Base-by-base conservation (phyloP, 2,329 filamentous ascomycete species). In the Colletotrichum magnum region DNA sequence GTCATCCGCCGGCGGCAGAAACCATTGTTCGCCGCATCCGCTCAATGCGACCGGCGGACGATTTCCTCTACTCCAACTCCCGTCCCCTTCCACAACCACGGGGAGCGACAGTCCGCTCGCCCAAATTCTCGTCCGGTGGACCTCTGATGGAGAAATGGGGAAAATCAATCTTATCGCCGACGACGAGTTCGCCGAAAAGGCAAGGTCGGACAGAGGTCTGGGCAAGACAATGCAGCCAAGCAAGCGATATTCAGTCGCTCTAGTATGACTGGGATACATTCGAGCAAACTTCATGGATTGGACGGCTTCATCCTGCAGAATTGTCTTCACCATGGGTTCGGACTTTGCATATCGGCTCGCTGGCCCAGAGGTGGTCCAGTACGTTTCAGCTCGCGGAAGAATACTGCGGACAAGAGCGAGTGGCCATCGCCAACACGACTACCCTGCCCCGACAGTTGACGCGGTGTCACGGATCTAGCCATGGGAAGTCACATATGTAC, bases 401-500 rank as follows among this genome's bases (percentile, higher is more conserved):
- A 41, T n/a, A 39, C 28, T 48, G 24, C 26, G 60, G 32, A n/a
- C 28, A 47, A 56, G 4, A 56, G n/a, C 5, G 24, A 56, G 24
- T 56, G 21, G 50, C 64, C 4, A 51, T 28, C 28, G 26, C 51
- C 21, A 56, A 21, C 36, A 24, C 28, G 15, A 16, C 21, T 18
- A n/a, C 39, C 24, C 28, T 18, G n/a, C 39, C 24, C 28, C 18
- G 36, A 57, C 52, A 47, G 47, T 41, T 24, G 28, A 32, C 28
- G 58, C 65, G 72, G 71, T 74, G 73, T 69, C 71, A 75, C 74
- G 72, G 74, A 75, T 76, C 73, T 77, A 73, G 68, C 77, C 72
- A 75, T 76, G 75, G 73, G 58, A 73, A 74, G 74, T 76, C 73
- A 74, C 73, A 75, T 74, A 72, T 73, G 73, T 72, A 72, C 72